Evolutionary conservation across 805 yeast genomes (phyloP), one percentile per base, ranked within the genome.

Genomic region (Saccharomycopsis microspora): DNA sequence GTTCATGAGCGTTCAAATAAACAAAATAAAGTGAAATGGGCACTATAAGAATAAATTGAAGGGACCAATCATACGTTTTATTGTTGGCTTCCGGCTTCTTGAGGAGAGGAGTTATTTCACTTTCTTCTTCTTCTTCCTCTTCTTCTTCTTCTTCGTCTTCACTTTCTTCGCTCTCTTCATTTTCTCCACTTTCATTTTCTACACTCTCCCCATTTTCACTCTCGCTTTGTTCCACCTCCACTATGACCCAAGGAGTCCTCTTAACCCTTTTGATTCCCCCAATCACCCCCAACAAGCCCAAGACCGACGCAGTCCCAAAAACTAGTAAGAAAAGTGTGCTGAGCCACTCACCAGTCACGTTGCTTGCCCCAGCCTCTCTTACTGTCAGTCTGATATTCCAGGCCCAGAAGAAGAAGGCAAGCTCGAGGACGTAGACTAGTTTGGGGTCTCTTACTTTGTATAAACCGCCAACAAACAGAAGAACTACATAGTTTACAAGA

Each of bases 31-130:
- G 65, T 1, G 82, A 65, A 9, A 82, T 45, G 3, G 96, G 96
- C 9, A 82, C 85, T 11, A 82, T 60, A 1, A 80, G 52, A 33
- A 85, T 54, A 57, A 76, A 86, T 60, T 88, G 95, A 11, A 85
- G 54, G 10, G 81, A 70, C 96, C 96, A 88, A 57, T 83, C 95
- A 58, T 82, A 85, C 39, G 80, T 74, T 3, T 45, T 11, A 11
- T n/a, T 5, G 5, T 38, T 10, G 11, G 29, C 10, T 32, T 30
- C 32, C 11, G 8, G 8, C 8, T 34, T n/a, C n/a, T 34, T 34
- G 36, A 34, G 8, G 36, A 8, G 2, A 34, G 36, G 10, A 8
- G n/a, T n/a, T 5, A 44, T 9, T 5, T 33, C 48, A 7, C 36
- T 44, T 5, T 3, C 41, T 4, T 47, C 31, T 6, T 36, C 30